phyloP scores from a whole-genome alignment of 768 basidiomycete genomes.

The Mycena rebaudengoi region DNA sequence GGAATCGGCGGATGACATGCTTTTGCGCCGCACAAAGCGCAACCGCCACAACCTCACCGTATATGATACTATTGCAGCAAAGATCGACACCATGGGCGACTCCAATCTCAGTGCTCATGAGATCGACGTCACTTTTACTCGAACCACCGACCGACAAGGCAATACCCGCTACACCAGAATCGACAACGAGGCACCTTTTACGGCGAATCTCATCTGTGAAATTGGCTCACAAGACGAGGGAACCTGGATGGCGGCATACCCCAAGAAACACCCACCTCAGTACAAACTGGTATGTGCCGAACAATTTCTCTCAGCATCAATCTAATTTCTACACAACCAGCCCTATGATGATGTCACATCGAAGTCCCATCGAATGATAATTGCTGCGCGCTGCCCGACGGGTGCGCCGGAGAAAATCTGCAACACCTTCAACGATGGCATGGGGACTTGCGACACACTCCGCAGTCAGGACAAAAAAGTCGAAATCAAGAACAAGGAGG shows the following conservation, averaged over 20 bases:
- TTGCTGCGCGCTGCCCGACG: background rate
- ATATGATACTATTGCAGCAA: background rate
- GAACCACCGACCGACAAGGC: background rate
- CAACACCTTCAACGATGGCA: background rate
- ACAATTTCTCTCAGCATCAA: background rate
- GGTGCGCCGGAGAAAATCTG: background rate
- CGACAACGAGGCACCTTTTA: background rate
- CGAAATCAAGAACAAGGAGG: background rate
- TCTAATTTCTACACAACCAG: background rate
- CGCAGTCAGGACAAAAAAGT: background rate
- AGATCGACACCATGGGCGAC: background rate
- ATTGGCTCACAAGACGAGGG: conserved; percentile 13
- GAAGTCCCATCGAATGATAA: background rate
- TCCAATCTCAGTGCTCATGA: background rate
- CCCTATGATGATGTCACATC: background rate
- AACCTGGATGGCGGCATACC: conserved; percentile 6
- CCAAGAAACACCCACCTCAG: background rate
- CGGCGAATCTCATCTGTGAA: conserved; percentile 8
- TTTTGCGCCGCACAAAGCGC: no score
- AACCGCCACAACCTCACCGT: background rate
- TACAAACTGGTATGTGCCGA: background rate
- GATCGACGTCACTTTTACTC: background rate
- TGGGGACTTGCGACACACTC: background rate
- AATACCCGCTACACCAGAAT: background rate
- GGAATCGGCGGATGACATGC: no score